A percentile compares a stretch with the other conserved stretches of the same genome.
Evolutionary conservation across 441 rosid species (phyloP).

Genomic region (Adansonia grandidieri): DNA sequence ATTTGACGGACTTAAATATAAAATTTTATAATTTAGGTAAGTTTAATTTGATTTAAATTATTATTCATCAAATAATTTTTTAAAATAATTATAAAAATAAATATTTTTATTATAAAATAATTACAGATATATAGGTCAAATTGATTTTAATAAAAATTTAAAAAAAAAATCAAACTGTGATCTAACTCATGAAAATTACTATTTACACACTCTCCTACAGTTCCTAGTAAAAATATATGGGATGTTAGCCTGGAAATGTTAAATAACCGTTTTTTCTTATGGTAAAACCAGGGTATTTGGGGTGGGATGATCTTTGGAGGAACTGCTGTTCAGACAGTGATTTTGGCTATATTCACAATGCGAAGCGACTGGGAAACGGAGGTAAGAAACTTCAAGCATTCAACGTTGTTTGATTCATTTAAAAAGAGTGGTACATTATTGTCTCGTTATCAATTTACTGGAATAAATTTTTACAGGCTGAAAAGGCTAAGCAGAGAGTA

Average conservation of each 20-base stretch:
- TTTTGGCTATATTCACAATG: conserved; percentile 46
- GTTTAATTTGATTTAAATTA: too few relatives aligned
- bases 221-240: too few relatives aligned
- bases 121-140: too few relatives aligned
- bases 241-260: neutral
- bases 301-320: conserved; percentile 85
- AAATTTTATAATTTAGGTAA: too few relatives aligned
- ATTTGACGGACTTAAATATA: neutral
- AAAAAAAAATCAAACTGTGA: too few relatives aligned
- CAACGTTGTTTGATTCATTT: neutral
- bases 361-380: conserved; percentile 64
- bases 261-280: neutral
- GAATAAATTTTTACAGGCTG: conserved; percentile 38
- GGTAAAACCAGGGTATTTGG: conserved; percentile 63
- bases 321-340: conserved; percentile 59
- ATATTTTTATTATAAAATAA: too few relatives aligned
- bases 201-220: too few relatives aligned
- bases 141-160: too few relatives aligned
- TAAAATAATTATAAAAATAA: too few relatives aligned
- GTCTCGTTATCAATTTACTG: neutral
- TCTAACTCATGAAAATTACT: too few relatives aligned
- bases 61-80: too few relatives aligned
- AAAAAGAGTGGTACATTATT: neutral
- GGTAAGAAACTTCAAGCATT: conserved; percentile 33
- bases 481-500: conserved; percentile 42